Percentiles rank a stretch among this genome's conserved stretches.
Conservation (phyloP, 306 rosid species). For the Cicer chorassanicum region DNA sequence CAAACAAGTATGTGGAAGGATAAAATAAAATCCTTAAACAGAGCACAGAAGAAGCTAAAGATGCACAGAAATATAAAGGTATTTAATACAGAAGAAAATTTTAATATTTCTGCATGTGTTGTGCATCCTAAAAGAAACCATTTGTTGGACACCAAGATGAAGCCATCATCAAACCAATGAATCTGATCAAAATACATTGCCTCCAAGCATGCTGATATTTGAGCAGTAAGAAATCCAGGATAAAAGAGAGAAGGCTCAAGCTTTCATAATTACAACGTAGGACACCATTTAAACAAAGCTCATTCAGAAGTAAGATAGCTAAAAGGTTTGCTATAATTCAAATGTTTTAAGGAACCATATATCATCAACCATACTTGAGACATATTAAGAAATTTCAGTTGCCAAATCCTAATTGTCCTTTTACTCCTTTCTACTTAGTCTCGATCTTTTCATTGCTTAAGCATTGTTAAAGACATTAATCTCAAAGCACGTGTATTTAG, state of each 20-base stretch:
- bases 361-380: slow-evolving; percentile 22
- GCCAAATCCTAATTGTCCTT: slow-evolving; percentile 32
- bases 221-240: slow-evolving; percentile 1
- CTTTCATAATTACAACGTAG: neutral
- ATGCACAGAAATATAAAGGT: slow-evolving; percentile 1
- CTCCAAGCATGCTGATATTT: slow-evolving; percentile 28
- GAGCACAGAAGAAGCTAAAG: slow-evolving; percentile 10
- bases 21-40: slow-evolving; percentile 17
- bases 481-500: slow-evolving; percentile 36
- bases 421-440: slow-evolving; percentile 6
- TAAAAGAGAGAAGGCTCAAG: neutral
- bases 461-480: slow-evolving; percentile 31
- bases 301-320: slow-evolving; percentile 31
- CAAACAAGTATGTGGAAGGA: slow-evolving; percentile 7
- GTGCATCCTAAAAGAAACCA: slow-evolving; percentile 17
- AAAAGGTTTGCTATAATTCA: neutral
- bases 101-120: neutral
- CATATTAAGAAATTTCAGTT: neutral
- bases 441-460: slow-evolving; percentile 22
- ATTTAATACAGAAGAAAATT: neutral
- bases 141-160: slow-evolving; percentile 13
- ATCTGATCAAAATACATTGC: slow-evolving; percentile 6
- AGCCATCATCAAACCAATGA: slow-evolving; percentile 27
- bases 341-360: slow-evolving; percentile 4
- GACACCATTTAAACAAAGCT: slow-evolving; percentile 24